Base-by-base conservation (phyloP, 768 basidiomycete species). In the Suillus subluteus region DNA sequence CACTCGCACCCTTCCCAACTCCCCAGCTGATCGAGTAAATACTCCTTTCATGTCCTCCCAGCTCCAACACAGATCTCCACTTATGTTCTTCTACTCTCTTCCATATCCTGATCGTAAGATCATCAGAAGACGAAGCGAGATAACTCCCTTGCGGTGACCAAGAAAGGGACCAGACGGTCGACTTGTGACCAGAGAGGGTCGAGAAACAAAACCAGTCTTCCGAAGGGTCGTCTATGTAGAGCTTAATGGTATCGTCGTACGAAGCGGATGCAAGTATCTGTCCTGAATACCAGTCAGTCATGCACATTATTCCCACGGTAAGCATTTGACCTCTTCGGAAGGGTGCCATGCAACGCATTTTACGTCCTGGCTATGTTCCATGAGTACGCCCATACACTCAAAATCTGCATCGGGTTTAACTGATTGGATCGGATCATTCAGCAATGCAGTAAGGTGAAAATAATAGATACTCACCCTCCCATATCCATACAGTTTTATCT, bases 401-500 rank as follows among this genome's bases (percentile, higher is more conserved):
- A 97, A 98, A 70, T 99, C 96, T 16, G 89, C 82, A 73, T 98
- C 95, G 12, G 95, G 95, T 65, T 92, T 91, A 2, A 92, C 96
- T 96, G 70, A 9, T 66, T 5, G 37, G 35, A 59, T 35, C 11
- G 12, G 50, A 13, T 32, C 55, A 1, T 61, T 61, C 7, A 61
- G 40, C 6, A 38, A 43, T 18, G 54, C 13, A 6, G 18, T 61
- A 50, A 21, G 8, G 37, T 35, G 16, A 67, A 62, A 41, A 30
- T 2, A 30, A 41, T 18, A 43, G 30, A 41, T 30, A 72, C 81
- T 72, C 74, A 91, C 96, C 95, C 84, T 98, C 97, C 97, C 98
- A 99, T 43, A 99, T 87, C 98, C 98, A 99, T 0, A 99, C 96
- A 6, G 95, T 94, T 81, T 99, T 99, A 80, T 99, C 98, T 66